phyloP scores from a whole-genome alignment of 345 rosid genomes.

The Schrenkiella parvula region DNA sequence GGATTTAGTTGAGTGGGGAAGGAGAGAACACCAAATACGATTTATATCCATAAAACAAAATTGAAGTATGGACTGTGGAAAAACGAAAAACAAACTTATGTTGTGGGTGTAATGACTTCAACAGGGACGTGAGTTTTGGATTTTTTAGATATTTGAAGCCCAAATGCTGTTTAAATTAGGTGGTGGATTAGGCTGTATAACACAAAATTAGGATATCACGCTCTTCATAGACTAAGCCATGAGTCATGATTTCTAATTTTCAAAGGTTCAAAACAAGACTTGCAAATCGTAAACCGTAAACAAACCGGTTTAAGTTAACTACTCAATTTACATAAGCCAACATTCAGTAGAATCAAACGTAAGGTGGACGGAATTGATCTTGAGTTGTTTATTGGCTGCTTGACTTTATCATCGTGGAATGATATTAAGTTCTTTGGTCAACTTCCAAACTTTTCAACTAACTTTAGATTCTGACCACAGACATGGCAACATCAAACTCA shows the following conservation, averaged over 20 bases:
- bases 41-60: conserved; percentile 3
- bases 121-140: conserved; percentile 1
- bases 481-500: conserved; percentile 26
- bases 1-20: conserved; percentile 21
- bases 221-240: not conserved
- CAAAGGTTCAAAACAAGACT: too few relatives aligned
- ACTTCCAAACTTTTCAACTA: not conserved
- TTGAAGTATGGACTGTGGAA: not conserved
- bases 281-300: not conserved
- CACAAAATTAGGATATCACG: not conserved
- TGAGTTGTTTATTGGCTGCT: not conserved
- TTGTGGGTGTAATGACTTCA: not conserved
- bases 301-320: not conserved
- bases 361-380: not conserved
- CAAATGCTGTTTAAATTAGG: not conserved
- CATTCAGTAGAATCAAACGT: not conserved
- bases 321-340: not conserved
- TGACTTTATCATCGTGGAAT: not conserved
- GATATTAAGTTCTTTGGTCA: not conserved
- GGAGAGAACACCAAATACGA: conserved; percentile 17
- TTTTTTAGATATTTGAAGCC: not conserved
- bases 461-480: not conserved
- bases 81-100: not conserved
- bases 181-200: not conserved
- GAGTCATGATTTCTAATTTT: not conserved